These are phyloP conservation scores for Fraxinus pennsylvanica DNA, from an alignment of 257 asterid genomes.

Conservation along the genomic window DNA sequence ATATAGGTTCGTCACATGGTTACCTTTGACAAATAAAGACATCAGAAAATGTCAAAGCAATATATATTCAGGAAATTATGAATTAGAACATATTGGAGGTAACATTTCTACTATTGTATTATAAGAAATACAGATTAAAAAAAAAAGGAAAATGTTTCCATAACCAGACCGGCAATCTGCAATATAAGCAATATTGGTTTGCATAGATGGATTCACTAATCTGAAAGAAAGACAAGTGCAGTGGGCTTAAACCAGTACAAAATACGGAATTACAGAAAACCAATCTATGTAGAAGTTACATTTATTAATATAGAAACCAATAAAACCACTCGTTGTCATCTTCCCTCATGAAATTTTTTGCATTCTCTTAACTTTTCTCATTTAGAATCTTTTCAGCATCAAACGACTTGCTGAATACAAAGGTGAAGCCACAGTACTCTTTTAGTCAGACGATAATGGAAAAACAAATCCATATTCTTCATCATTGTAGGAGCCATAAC, in stretches of 20 bases:
- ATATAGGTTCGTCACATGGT: background rate
- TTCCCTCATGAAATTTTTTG: background rate
- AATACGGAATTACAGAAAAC: background rate
- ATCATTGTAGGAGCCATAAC: too few relatives aligned
- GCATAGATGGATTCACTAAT: background rate
- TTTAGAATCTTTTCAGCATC: background rate
- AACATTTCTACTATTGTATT: background rate
- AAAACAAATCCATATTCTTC: too few relatives aligned
- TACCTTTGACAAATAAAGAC: conserved; percentile 1
- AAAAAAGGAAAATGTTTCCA: background rate
- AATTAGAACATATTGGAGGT: background rate
- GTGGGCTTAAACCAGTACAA: background rate
- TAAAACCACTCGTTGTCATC: background rate
- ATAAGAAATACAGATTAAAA: background rate
- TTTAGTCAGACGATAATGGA: too few relatives aligned
- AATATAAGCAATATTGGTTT: background rate
- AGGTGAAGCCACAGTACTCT: background rate
- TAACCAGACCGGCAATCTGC: background rate
- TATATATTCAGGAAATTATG: background rate
- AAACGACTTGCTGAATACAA: background rate
- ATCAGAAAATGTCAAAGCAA: background rate
- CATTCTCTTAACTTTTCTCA: background rate
- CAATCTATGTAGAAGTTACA: background rate
- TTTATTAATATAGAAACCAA: too few relatives aligned
- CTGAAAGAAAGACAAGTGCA: background rate